Percentiles rank a stretch among this genome's conserved stretches.
Evolutionary conservation across 768 basidiomycete genomes (phyloP).

Genomic region (Termitomyces sp.): DNA sequence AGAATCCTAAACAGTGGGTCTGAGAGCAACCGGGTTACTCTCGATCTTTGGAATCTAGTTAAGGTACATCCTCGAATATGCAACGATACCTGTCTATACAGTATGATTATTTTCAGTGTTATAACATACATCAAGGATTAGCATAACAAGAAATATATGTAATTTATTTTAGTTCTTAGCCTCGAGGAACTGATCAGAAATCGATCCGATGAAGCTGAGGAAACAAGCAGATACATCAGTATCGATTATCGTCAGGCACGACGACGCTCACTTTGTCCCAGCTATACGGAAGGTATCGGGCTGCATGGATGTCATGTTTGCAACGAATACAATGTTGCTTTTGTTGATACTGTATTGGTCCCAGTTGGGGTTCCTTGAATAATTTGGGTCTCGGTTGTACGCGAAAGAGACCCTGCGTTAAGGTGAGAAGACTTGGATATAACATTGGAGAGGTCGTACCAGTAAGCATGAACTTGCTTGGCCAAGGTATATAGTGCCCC

Average conservation of each 20-base stretch:
- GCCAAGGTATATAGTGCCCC: slow-evolving; percentile 8
- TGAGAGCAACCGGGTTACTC: neutral
- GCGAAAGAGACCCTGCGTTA: slow-evolving; percentile 13
- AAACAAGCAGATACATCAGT: neutral
- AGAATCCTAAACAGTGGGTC: slow-evolving; percentile 61
- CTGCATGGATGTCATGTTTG: slow-evolving; percentile 8
- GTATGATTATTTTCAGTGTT: neutral
- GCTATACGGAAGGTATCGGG: slow-evolving; percentile 9
- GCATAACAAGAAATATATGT: neutral
- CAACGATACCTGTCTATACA: neutral
- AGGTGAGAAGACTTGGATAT: too few relatives aligned
- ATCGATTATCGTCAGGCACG: neutral
- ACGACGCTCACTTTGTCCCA: slow-evolving; percentile 8
- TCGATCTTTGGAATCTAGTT: neutral
- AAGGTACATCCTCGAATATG: neutral
- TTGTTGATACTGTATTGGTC: slow-evolving; percentile 1
- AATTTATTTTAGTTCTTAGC: neutral
- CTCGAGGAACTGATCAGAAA: slow-evolving; percentile 13
- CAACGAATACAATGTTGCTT: slow-evolving; percentile 8
- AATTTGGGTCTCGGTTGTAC: slow-evolving; percentile 9
- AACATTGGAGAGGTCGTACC: slow-evolving; percentile 5
- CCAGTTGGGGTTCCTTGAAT: slow-evolving; percentile 7
- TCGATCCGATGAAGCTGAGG: slow-evolving; percentile 13
- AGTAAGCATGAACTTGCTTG: slow-evolving; percentile 14
- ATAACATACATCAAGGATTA: neutral